A percentile compares a stretch with the other conserved stretches of the same genome.
phyloP scores from a whole-genome alignment of 169 alveolate genomes.

The Plasmodium inui region DNA sequence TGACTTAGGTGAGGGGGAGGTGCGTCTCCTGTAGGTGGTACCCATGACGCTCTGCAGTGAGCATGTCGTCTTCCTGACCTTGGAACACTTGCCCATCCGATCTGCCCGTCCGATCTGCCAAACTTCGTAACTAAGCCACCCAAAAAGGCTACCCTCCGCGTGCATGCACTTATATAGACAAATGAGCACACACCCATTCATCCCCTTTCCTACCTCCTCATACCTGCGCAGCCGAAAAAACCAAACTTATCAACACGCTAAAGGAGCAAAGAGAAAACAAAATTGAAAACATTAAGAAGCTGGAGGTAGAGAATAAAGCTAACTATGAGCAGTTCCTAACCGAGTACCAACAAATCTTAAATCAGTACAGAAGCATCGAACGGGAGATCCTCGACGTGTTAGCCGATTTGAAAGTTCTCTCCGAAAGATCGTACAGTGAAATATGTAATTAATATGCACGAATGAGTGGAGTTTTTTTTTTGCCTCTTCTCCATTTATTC shows the following conservation, averaged over 20 bases:
- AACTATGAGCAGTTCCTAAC: conserved; percentile 32
- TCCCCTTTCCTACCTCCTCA: not conserved
- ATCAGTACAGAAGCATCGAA: conserved; percentile 42
- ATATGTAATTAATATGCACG: conserved; percentile 38
- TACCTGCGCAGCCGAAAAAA: conserved; percentile 13
- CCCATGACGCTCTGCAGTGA: not conserved
- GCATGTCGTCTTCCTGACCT: not conserved
- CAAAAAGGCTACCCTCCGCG: not conserved
- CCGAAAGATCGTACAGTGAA: conserved; percentile 61
- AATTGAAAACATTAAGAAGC: conserved; percentile 44
- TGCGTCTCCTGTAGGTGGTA: not conserved
- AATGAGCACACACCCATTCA: not conserved
- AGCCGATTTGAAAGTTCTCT: conserved; percentile 45
- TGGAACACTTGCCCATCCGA: not conserved
- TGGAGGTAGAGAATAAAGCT: conserved; percentile 52
- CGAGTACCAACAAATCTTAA: conserved; percentile 64
- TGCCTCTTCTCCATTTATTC: not conserved
- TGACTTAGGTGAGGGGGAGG: conserved; percentile 32
- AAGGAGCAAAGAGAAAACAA: conserved; percentile 65
- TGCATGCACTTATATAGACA: not conserved
- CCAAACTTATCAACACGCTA: conserved; percentile 27
- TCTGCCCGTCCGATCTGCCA: not conserved
- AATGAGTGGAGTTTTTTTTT: not conserved
- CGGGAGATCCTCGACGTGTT: conserved; percentile 45
- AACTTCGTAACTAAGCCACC: not conserved